A percentile compares a stretch with the other conserved stretches of the same genome.
These are phyloP conservation scores for Emmonsia crescens DNA, from an alignment of 2,329 filamentous ascomycete genomes.

Conservation along the genomic window DNA sequence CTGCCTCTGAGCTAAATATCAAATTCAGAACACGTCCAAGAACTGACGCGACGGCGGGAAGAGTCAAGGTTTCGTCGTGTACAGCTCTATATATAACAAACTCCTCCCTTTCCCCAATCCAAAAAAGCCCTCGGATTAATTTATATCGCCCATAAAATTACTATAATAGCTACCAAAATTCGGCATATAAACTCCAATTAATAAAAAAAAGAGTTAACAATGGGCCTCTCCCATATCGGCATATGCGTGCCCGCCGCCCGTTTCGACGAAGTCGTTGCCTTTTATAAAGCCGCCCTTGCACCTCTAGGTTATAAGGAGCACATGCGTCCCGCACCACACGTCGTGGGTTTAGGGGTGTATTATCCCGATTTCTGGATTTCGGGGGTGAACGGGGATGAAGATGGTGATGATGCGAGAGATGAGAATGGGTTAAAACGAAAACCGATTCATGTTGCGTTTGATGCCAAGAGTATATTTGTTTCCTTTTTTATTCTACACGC, in stretches of 20 bases:
- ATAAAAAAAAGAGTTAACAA: constrained; percentile 17
- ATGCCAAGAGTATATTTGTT: constrained; percentile 15
- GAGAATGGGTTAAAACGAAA: not conserved
- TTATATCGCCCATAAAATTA: no score
- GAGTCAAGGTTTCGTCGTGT: not conserved
- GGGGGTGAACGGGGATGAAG: constrained; percentile 8
- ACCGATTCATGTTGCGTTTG: constrained; percentile 19
- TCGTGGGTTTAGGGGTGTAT: constrained; percentile 21
- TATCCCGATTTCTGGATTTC: constrained; percentile 25
- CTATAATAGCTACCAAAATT: not conserved
- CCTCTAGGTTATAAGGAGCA: constrained; percentile 22
- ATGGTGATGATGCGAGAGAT: constrained; percentile 3
- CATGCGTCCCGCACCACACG: constrained; percentile 17
- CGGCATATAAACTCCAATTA: not conserved
- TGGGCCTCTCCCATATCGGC: constrained; percentile 28
- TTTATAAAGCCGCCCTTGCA: constrained; percentile 20
- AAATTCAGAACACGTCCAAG: not conserved
- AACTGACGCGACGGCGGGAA: not conserved
- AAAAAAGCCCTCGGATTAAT: no score
- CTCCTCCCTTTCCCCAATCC: not conserved
- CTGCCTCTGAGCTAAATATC: not conserved
- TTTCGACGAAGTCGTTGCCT: constrained; percentile 20
- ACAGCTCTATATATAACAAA: not conserved
- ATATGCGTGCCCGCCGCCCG: constrained; percentile 18
- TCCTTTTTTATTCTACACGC: not conserved